A percentile compares a stretch with the other conserved stretches of the same genome.
These are phyloP conservation scores for Euphorbia tirucalli DNA, from an alignment of 345 rosid genomes.

Conservation along the genomic window DNA sequence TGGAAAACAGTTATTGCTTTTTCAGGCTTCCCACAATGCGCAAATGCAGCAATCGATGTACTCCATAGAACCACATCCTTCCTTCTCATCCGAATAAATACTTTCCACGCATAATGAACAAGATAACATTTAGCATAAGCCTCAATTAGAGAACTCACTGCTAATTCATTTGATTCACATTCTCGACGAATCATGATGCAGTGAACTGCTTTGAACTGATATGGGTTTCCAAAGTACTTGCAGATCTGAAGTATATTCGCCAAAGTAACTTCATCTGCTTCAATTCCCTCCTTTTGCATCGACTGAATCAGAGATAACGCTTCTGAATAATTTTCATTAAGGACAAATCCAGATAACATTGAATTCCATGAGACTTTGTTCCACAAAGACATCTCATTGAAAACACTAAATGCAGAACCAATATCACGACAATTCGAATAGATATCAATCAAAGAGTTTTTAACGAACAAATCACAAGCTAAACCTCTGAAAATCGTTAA, in stretches of 20 bases:
- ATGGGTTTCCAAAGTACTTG: slow-evolving; percentile 44
- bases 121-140: slow-evolving; percentile 54
- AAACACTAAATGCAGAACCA: slow-evolving; percentile 48
- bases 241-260: slow-evolving; percentile 52
- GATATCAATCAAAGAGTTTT: slow-evolving; percentile 66
- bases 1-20: slow-evolving; percentile 52
- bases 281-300: slow-evolving; percentile 41
- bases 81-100: slow-evolving; percentile 33
- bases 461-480: slow-evolving; percentile 43
- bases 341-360: slow-evolving; percentile 52
- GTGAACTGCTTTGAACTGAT: slow-evolving; percentile 59
- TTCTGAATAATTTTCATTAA: slow-evolving; percentile 39
- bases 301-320: slow-evolving; percentile 42
- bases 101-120: slow-evolving; percentile 40
- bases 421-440: slow-evolving; percentile 50
- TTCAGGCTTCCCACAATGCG: slow-evolving; percentile 46
- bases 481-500: slow-evolving; percentile 45
- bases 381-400: slow-evolving; percentile 35
- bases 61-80: slow-evolving; percentile 68
- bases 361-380: slow-evolving; percentile 72
- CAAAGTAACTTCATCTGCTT: slow-evolving; percentile 52
- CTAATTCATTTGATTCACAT: slow-evolving; percentile 41
- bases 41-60: slow-evolving; percentile 59
- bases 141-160: slow-evolving; percentile 54
- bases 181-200: slow-evolving; percentile 41